phyloP scores from a whole-genome alignment of 305 asterid species.

The Stenogyne calaminthoides region DNA sequence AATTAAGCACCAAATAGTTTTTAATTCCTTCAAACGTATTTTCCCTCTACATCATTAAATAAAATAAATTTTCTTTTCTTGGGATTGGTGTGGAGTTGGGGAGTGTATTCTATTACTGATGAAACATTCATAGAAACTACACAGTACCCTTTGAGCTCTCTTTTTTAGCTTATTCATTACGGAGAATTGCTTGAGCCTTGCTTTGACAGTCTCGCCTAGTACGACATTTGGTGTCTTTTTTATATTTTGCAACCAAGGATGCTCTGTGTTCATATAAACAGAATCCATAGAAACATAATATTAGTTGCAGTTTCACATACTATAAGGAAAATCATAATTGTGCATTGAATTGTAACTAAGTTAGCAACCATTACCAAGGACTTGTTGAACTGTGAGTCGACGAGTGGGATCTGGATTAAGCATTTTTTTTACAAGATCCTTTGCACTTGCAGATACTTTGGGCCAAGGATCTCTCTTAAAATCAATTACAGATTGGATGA shows the following conservation, averaged over 20 bases:
- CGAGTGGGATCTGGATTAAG: conserved; percentile 74
- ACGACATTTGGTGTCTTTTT: conserved; percentile 84
- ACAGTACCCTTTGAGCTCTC: conserved; percentile 75
- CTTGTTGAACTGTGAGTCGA: conserved; percentile 81
- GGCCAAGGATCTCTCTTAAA: conserved; percentile 96
- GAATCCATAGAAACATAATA: background rate
- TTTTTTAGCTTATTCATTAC: conserved; percentile 92
- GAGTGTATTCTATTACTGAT: background rate
- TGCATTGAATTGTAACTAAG: conserved; percentile 2
- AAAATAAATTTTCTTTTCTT: background rate
- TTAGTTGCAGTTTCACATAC: conserved; percentile 16
- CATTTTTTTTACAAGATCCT: conserved; percentile 94
- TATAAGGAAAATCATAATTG: no score
- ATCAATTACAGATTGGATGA: conserved; percentile 74
- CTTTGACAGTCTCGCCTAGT: conserved; percentile 85
- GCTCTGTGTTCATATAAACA: conserved; percentile 50
- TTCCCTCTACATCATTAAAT: background rate
- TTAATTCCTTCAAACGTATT: background rate
- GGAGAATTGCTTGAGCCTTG: conserved; percentile 86
- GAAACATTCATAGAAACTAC: conserved; percentile 11
- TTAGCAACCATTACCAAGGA: conserved; percentile 59
- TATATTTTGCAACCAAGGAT: conserved; percentile 82
- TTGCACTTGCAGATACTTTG: conserved; percentile 75
- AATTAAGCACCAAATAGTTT: no score
- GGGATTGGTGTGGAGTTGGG: background rate